Base-by-base conservation (phyloP, 1,284 basidiomycete genomes). In the Sanghuangporus weigelae region DNA sequence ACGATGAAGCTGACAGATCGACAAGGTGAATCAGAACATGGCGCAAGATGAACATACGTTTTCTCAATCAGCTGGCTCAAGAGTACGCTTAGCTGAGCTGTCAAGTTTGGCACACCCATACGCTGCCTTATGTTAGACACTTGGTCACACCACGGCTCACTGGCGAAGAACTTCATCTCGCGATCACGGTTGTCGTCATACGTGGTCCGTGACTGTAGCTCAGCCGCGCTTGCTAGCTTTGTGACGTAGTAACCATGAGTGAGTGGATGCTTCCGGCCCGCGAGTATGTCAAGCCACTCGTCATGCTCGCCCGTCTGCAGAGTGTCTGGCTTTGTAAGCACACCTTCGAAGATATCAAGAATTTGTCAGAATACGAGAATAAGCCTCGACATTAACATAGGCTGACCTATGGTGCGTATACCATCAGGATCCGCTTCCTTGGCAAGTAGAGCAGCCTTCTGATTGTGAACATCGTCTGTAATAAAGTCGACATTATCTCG, bases 401-500 rank as follows among this genome's bases (percentile, higher is more conserved):
- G 36, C 67, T 19, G 66, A 73, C 76, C 77, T 35, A 78, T 77
- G 0, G 77, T 79, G 36, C 76, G 67, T 1, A 55, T 38, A 4
- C 77, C 77, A 0, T 67, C 59, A 0, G 74, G 72, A 54, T 79
- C 78, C 54, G 68, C 73, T 31, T 71, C 62, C 3, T 68, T 69
- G 1, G 77, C 77, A 14, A 79, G 70, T 2, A 67, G 68, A 19
- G 76, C 67, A 1, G 78, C 77, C 42, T 73, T 75, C 64, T 78
- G 77, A 61, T 78, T 79, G 59, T 78, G 76, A 26, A 78, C 74
- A 58, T 79, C 78, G 56, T 77, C 78, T 78, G 57, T 14, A 60
- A 8, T 16, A 61, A 11, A 38, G 21, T 26, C n/a, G 31, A 49
- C 14, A 64, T 4, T 53, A 19, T 21, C 16, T 19, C 14, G 14